Base-by-base conservation (phyloP, 192 early-diverging fungal species). In the Rhizophagus clarus region DNA sequence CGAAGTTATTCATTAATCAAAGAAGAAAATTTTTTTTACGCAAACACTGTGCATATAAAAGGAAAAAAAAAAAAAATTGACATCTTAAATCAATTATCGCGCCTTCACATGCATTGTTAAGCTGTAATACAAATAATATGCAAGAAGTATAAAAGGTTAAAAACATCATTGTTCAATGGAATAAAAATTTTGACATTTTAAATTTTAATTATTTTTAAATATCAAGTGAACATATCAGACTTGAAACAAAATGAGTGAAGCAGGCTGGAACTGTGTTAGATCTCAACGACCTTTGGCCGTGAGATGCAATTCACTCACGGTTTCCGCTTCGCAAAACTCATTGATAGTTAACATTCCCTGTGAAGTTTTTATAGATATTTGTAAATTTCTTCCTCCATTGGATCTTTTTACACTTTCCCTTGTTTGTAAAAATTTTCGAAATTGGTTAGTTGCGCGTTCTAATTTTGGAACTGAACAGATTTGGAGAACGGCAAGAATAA, bases 301-400 rank as follows among this genome's bases (percentile, higher is more conserved):
- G 15, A 56, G 51, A 56, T 56, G 15, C 20, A 56, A 17, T 56
- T 56, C 51, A 56, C 51, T 56, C 51, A 56, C 51, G 3, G 51
- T 22, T 56, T 56, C 51, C 51, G 3, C 51, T 56, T 56, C 51
- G 51, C 20, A 22, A 56, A 22, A 20, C 15, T 56, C 51, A 56
- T 56, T 56, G 4, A 56, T 56, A 56, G 51, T 69, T 34, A 14
- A 69, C 20, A 37, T 76, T 76, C 51, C 74, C 5, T 34, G 29
- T 61, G 74, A 76, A 76, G 26, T 76, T 42, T 76, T 61, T 62
- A 62, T 32, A 6, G 61, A 76, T 22, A 76, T 76, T 45, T 76
- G 74, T 34, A 62, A 61, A 62, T 62, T 31, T 11, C 14, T 76
- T 8, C 74, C 29, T 24, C 74, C 74, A 2, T 22, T 76, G 34